Evolutionary conservation across 2,329 filamentous ascomycete species (phyloP), one percentile per base, ranked within the genome.

Genomic region (Ophiostoma sp.): DNA sequence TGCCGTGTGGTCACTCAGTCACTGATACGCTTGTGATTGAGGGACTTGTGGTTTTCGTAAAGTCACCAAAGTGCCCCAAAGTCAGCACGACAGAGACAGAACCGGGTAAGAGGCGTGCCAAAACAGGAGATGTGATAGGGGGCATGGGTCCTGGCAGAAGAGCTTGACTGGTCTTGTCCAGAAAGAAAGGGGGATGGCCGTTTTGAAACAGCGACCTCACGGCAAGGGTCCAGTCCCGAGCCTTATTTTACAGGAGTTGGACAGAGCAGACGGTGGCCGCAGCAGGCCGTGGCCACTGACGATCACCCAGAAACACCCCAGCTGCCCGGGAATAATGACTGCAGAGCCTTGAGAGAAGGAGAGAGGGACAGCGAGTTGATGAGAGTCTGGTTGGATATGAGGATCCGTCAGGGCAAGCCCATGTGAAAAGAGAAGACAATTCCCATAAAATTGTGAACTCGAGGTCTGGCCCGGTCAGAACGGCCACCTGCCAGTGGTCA

Each of bases 171-270:
- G 36, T 25, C 69, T 45, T 31, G 50, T 59, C 52, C 55, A 61
- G 68, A 50, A 63, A 11, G 39, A 71, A 50, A 63, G 57, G 69
- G 55, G 69, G 55, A 71, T 63, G 69, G 55, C 42, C 69, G 36
- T 50, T 71, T 71, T 71, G 69, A 71, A 71, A 71, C 69, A 50
- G 55, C 69, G 69, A 70, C 69, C 28, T 42, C 45, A 7, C 22
- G 22, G 39, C 42, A 61, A 71, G 69, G 39, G 57, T 64, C 25
- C 39, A 71, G 55, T 50, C 42, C 39, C 57, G 55, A 63, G 69
- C 55, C 39, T 64, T 71, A 59, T 59, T 61, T 61, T 71, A 11
- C 69, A 70, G 50, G 69, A 52, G 69, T 45, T 66, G 22, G 59
- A 42, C 33, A 33, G 59, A 57, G 33, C 28, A 25, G 64, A 22